Evolutionary conservation across 257 asterid genomes (phyloP).

Genomic region (Solanum stenotomum): DNA sequence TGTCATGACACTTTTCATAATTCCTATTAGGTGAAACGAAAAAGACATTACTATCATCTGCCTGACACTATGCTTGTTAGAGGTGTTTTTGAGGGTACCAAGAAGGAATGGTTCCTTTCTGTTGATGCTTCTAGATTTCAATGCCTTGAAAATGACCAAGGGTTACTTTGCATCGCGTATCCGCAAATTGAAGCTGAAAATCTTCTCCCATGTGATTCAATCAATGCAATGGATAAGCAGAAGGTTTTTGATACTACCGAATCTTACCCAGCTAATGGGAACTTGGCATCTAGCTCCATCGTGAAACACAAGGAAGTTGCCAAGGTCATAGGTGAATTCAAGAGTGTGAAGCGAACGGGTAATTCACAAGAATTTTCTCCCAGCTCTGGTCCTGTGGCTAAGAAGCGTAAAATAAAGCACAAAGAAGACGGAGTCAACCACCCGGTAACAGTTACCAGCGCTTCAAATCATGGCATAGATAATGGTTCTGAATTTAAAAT

Average conservation of each 20-base stretch:
- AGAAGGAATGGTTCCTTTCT: constrained; percentile 34
- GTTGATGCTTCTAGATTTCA: constrained; percentile 28
- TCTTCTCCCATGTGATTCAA: neutral
- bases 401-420: constrained; percentile 30
- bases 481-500: neutral
- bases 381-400: constrained; percentile 20
- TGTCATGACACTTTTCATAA: neutral
- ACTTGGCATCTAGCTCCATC: neutral
- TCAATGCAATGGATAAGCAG: neutral
- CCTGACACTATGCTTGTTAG: constrained; percentile 48
- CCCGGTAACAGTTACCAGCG: neutral
- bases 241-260: neutral
- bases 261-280: constrained; percentile 2
- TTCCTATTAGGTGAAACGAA: constrained; percentile 39
- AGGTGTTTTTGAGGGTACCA: constrained; percentile 31
- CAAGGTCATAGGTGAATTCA: constrained; percentile 7
- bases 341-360: constrained; percentile 12
- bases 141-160: neutral
- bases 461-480: neutral
- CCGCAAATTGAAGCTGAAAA: neutral
- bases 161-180: neutral
- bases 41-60: constrained; percentile 38
- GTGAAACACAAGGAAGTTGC: constrained; percentile 11
- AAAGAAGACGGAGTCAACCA: constrained; percentile 6
- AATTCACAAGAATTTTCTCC: constrained; percentile 4